phyloP scores from a whole-genome alignment of 2,329 filamentous ascomycete genomes.

The Fusarium napiforme region DNA sequence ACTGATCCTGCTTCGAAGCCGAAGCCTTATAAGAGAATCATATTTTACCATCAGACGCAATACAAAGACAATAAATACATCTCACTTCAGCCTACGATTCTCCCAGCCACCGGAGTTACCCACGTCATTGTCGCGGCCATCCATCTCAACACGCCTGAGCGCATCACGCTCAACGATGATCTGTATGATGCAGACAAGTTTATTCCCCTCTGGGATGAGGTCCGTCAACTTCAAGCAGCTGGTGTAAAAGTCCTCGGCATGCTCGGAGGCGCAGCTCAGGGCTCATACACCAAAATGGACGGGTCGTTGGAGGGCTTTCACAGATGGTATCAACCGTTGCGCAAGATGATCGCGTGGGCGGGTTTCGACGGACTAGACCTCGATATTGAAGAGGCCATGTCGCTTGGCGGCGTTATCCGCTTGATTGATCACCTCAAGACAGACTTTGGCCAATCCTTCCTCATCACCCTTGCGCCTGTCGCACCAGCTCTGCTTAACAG shows the following conservation, averaged over 20 bases:
- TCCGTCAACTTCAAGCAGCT: constrained; percentile 72
- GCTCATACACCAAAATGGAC: constrained; percentile 70
- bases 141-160: constrained; percentile 75
- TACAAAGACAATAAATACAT: constrained; percentile 54
- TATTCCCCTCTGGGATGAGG: constrained; percentile 80
- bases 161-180: constrained; percentile 81
- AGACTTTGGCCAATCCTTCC: constrained; percentile 75
- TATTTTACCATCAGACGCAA: constrained; percentile 64
- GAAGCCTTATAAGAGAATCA: constrained; percentile 50
- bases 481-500: constrained; percentile 71
- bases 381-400: constrained; percentile 80
- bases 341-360: constrained; percentile 69
- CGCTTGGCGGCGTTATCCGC: constrained; percentile 70
- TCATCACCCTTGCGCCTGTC: constrained; percentile 83
- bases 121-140: constrained; percentile 87
- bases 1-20: not conserved
- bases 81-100: constrained; percentile 60
- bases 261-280: constrained; percentile 83
- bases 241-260: constrained; percentile 85
- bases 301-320: constrained; percentile 72
- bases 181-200: constrained; percentile 71
- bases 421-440: constrained; percentile 72
- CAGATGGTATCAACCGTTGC: constrained; percentile 75
- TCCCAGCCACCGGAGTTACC: constrained; percentile 63
- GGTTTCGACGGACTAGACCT: constrained; percentile 76